Conservation (phyloP, 2,329 filamentous ascomycete genomes). For the Gaeumannomyces sp. region DNA sequence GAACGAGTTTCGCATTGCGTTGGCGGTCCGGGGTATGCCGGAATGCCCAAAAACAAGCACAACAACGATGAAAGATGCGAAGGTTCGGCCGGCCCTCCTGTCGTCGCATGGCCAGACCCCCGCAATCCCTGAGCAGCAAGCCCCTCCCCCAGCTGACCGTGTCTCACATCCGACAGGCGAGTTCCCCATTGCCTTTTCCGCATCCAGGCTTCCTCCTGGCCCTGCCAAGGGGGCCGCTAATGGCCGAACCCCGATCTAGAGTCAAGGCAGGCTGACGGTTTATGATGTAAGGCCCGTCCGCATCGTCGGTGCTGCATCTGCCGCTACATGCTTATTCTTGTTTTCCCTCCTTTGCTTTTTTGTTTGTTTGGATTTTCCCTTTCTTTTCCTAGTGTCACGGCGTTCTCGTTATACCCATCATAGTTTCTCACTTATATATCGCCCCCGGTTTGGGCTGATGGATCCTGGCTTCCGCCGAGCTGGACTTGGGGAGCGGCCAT, state of each 20-base stretch:
- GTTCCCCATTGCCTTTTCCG: not conserved
- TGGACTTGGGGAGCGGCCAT: slow-evolving; percentile 9
- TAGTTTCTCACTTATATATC: not conserved
- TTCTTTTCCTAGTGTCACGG: not conserved
- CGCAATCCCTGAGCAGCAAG: not conserved
- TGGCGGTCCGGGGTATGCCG: not conserved
- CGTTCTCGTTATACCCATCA: not conserved
- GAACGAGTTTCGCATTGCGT: not conserved
- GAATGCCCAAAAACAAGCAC: not conserved
- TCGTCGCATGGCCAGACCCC: not conserved
- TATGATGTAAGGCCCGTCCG: not conserved
- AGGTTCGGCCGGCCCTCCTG: not conserved
- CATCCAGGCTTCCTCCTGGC: too few relatives aligned
- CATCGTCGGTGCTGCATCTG: not conserved
- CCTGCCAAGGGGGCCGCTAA: not conserved
- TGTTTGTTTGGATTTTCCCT: not conserved
- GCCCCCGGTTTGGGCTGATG: not conserved
- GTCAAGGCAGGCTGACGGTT: not conserved
- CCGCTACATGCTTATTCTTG: not conserved
- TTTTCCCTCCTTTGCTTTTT: not conserved
- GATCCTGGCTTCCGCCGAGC: slow-evolving; percentile 5
- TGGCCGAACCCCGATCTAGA: not conserved
- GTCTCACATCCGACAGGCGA: not conserved
- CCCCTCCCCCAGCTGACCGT: not conserved
- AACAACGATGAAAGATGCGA: not conserved